Evolutionary conservation across 495 filamentous ascomycete genomes (phyloP).

Genomic region (Niebla homalea): DNA sequence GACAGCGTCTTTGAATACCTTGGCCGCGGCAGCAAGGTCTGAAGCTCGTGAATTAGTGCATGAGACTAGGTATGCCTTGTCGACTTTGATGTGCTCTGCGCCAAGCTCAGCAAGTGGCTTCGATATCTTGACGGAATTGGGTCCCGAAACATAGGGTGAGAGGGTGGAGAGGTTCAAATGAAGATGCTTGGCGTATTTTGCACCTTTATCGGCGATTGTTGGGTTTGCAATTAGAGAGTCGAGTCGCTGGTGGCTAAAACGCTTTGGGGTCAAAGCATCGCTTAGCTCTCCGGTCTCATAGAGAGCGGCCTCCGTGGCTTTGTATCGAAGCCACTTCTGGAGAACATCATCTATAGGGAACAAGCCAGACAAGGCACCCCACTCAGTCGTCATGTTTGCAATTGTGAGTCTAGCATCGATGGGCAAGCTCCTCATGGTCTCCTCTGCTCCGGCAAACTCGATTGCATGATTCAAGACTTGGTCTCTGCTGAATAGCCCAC

Average conservation of each 20-base stretch:
- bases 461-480: conserved; percentile 89
- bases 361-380: conserved; percentile 54
- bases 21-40: conserved; percentile 70
- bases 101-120: conserved; percentile 69
- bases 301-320: conserved; percentile 57
- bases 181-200: conserved; percentile 71
- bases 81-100: conserved; percentile 53
- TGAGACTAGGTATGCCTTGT: conserved; percentile 83
- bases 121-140: conserved; percentile 81
- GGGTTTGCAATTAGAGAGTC: conserved; percentile 57
- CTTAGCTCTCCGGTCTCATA: conserved; percentile 28
- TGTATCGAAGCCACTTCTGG: conserved; percentile 60
- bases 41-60: conserved; percentile 83
- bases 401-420: conserved; percentile 75
- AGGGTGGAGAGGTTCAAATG: conserved; percentile 69
- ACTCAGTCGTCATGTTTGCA: conserved; percentile 93
- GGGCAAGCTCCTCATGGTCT: conserved; percentile 61
- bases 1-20: conserved; percentile 72
- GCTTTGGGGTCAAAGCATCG: conserved; percentile 22
- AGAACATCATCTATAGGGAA: conserved; percentile 75
- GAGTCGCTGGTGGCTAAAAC: conserved; percentile 56
- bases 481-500: conserved; percentile 75
- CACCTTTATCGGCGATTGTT: conserved; percentile 59
- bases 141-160: conserved; percentile 76
- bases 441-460: conserved; percentile 71